These are phyloP conservation scores for Curvularia hawaiiensis DNA, from an alignment of 2,329 filamentous ascomycete species.

Conservation along the genomic window DNA sequence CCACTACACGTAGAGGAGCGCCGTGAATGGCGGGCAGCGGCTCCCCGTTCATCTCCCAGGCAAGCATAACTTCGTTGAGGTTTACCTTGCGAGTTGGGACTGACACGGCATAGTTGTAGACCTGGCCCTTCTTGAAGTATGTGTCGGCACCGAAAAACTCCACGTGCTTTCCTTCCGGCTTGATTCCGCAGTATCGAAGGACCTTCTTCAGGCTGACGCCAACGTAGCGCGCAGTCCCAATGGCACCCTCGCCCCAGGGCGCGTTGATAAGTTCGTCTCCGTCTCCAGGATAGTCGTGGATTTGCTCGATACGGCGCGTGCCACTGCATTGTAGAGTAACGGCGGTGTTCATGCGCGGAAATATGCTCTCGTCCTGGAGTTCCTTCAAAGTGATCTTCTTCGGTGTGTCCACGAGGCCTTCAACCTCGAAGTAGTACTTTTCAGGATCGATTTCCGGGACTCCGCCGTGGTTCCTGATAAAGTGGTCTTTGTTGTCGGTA, in stretches of 20 bases:
- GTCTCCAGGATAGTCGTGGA: constrained; percentile 67
- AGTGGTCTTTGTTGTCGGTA: constrained; percentile 67
- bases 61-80: constrained; percentile 68
- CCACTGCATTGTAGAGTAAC: constrained; percentile 72
- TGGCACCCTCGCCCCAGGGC: constrained; percentile 61
- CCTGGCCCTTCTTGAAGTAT: constrained; percentile 71
- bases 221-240: constrained; percentile 67
- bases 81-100: constrained; percentile 73
- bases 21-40: constrained; percentile 69
- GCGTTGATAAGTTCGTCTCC: constrained; percentile 63
- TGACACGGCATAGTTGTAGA: constrained; percentile 70
- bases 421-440: constrained; percentile 60
- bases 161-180: constrained; percentile 62
- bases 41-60: constrained; percentile 75
- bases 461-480: constrained; percentile 74
- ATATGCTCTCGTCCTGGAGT: constrained; percentile 63
- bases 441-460: constrained; percentile 68
- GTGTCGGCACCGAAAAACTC: constrained; percentile 74
- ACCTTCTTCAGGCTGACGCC: constrained; percentile 71
- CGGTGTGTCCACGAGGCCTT: constrained; percentile 66
- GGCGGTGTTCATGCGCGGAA: constrained; percentile 63
- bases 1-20: constrained; percentile 65
- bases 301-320: constrained; percentile 72
- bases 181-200: constrained; percentile 70
- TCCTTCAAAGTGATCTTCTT: constrained; percentile 63